These are phyloP conservation scores for Debaryomyces fabryi DNA, from an alignment of 1,139 yeast genomes.

Conservation along the genomic window DNA sequence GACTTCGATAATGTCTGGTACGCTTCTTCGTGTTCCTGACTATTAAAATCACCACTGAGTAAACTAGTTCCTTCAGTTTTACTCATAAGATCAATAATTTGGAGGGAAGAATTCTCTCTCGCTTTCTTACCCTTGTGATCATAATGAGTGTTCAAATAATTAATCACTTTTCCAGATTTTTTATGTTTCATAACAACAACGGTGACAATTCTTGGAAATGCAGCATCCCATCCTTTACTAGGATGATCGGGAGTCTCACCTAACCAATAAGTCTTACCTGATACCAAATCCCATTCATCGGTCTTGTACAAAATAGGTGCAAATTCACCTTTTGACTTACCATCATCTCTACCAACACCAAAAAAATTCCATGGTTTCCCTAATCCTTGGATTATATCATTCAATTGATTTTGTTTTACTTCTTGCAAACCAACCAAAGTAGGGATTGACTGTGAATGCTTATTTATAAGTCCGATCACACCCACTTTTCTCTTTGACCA, in stretches of 20 bases:
- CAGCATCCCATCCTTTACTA: slow-evolving; percentile 37
- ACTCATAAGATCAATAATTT: slow-evolving; percentile 15
- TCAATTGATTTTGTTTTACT: slow-evolving; percentile 44
- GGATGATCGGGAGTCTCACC: slow-evolving; percentile 36
- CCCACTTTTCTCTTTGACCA: slow-evolving; percentile 40
- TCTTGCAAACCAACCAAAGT: slow-evolving; percentile 49
- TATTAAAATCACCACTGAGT: slow-evolving; percentile 47
- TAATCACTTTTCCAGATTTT: slow-evolving; percentile 21
- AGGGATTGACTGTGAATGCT: slow-evolving; percentile 21
- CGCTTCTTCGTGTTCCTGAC: slow-evolving; percentile 44
- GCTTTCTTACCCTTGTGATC: slow-evolving; percentile 42
- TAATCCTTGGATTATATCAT: slow-evolving; percentile 34
- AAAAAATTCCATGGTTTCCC: slow-evolving; percentile 38
- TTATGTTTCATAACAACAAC: slow-evolving; percentile 27
- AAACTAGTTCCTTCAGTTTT: slow-evolving; percentile 15
- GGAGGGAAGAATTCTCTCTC: slow-evolving; percentile 23
- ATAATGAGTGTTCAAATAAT: slow-evolving; percentile 38
- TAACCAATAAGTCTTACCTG: slow-evolving; percentile 38
- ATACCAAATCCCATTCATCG: slow-evolving; percentile 36
- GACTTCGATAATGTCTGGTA: slow-evolving; percentile 21
- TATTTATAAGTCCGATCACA: slow-evolving; percentile 34
- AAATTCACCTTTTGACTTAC: slow-evolving; percentile 43
- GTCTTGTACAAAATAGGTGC: slow-evolving; percentile 43
- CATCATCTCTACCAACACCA: slow-evolving; percentile 53
- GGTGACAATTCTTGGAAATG: slow-evolving; percentile 36